Base-by-base conservation (phyloP, 805 yeast genomes). In the Lipomyces orientalis region DNA sequence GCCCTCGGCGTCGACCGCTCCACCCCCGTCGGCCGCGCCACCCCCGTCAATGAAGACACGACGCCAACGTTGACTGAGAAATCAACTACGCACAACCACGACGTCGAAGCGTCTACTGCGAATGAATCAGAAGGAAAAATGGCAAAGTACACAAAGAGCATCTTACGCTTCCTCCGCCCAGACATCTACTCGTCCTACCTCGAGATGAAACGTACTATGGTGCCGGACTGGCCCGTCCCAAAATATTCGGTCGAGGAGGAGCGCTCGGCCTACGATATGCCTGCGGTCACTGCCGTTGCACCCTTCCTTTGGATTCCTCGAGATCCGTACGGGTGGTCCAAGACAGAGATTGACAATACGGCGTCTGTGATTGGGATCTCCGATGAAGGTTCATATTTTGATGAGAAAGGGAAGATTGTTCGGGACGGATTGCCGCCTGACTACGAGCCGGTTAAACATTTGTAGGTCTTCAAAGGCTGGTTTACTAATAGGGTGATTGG, bases 301-400 rank as follows among this genome's bases (percentile, higher is more conserved):
- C 97, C 97, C 1, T 81, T 83, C n/a, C 80, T 94, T 25, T 94
- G 99, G 99, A 86, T 94, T 74, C 96, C 98, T n/a, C 81, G 82
- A 66, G 99, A 94, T 77, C 89, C 91, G 9, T 86, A 87, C 85
- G 98, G 98, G 1, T 84, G 91, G 73, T 90, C 97, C 0, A 79
- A 82, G 1, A 76, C 75, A 14, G 87, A 88, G 73, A 87, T 90
- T 29, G 84, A 83, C 52, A 81, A 86, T 54, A 83, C 91, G 61
- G 73, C 80, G 25, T 84, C 82, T 0, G 81, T 87, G 7, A 85
- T 92, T 59, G 83, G 84, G 19, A 87, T 90, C 61, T 81, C 86
- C 64, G 97, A 93, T 76, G 87, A 84, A 58, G 88, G 89, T 72
- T 86, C 97, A 0, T 77, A 80, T 58, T 86, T 90, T 65, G 80